phyloP scores from a whole-genome alignment of 306 rosid genomes.

The Cucurbita maxima region DNA sequence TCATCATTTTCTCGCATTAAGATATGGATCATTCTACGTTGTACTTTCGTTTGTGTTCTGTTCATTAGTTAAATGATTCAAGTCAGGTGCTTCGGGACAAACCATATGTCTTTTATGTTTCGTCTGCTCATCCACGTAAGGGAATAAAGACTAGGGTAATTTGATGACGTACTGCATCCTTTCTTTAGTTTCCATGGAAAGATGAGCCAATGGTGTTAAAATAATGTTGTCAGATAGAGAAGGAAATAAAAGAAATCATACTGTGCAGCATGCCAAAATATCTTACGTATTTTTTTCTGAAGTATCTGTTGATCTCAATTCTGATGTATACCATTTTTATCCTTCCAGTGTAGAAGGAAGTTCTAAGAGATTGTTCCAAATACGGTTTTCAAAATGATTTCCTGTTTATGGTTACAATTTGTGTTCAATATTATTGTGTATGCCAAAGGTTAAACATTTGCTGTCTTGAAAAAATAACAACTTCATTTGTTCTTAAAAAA shows the following conservation, averaged over 20 bases:
- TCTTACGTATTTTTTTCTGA: neutral
- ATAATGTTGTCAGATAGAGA: neutral
- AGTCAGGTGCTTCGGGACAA: neutral
- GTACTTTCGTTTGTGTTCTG: neutral
- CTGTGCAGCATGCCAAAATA: neutral
- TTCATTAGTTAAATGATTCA: neutral
- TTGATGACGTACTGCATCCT: neutral
- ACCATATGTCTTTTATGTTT: neutral
- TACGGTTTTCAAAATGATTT: neutral
- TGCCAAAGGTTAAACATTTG: neutral
- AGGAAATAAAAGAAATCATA: neutral
- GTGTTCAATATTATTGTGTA: neutral
- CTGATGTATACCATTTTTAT: neutral
- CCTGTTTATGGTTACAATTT: neutral
- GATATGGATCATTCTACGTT: neutral
- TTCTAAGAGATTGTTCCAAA: neutral
- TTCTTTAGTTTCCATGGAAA: neutral
- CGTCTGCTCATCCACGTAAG: neutral
- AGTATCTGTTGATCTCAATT: neutral
- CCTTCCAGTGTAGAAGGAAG: neutral
- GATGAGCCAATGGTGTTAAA: neutral
- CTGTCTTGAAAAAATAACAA: neutral
- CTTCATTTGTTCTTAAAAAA: neutral
- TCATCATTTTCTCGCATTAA: neutral
- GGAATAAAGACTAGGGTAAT: neutral